Percentiles rank a stretch among this genome's conserved stretches.
phyloP scores from a whole-genome alignment of 768 basidiomycete genomes.

The Collybia sp. region DNA sequence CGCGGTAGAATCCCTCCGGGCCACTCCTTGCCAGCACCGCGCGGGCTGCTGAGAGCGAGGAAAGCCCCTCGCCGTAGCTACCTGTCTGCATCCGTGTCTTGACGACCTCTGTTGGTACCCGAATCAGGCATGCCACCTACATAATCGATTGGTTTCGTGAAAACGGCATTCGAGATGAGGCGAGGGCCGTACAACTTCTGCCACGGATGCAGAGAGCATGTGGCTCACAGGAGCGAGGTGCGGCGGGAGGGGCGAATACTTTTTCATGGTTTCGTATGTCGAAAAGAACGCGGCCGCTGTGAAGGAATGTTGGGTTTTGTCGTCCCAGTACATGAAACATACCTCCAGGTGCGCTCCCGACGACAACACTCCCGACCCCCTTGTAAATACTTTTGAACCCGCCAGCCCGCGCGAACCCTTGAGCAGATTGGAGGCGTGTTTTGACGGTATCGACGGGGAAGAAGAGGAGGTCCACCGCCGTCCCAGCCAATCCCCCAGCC shows the following conservation, averaged over 20 bases:
- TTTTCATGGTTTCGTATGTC: conserved; percentile 88
- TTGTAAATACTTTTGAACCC: conserved; percentile 91
- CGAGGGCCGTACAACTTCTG: conserved; percentile 45
- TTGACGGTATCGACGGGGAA: conserved; percentile 98
- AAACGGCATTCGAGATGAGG: conserved; percentile 3
- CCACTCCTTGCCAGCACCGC: conserved; percentile 60
- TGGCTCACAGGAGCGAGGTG: conserved; percentile 58
- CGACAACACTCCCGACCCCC: conserved; percentile 89
- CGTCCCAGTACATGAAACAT: background rate
- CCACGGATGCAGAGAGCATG: conserved; percentile 54
- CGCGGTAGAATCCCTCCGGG: conserved; percentile 78
- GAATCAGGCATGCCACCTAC: conserved; percentile 84
- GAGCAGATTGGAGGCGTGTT: conserved; percentile 85
- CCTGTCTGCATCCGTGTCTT: conserved; percentile 91
- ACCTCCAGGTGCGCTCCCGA: conserved; percentile 95
- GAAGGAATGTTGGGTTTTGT: conserved; percentile 1
- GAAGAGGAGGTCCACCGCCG: conserved; percentile 91
- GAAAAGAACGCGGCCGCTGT: conserved; percentile 94
- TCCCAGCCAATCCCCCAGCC: conserved; percentile 77
- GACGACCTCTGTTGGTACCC: conserved; percentile 95
- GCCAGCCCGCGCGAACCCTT: conserved; percentile 82
- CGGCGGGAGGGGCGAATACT: conserved; percentile 54
- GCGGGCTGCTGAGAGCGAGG: conserved; percentile 57
- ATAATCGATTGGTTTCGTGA: conserved; percentile 3
- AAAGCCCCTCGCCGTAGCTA: conserved; percentile 55